Evolutionary conservation across 163 green algal genomes (phyloP), one percentile per base, ranked within the genome.

Genomic region (Scenedesmus sp.): DNA sequence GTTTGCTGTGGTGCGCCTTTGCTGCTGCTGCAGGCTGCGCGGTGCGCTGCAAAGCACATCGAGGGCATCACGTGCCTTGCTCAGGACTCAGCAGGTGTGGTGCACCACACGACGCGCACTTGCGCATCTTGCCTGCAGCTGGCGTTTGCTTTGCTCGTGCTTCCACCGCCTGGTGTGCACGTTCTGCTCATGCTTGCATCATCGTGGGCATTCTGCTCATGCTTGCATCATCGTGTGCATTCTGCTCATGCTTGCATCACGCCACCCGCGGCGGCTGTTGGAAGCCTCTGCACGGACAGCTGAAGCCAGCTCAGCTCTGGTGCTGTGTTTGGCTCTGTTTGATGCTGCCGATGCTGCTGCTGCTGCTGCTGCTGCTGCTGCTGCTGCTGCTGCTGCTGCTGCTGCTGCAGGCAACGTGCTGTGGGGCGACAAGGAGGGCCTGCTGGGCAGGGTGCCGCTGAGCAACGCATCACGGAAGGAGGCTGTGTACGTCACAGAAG

Each of bases 371-470:
- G 65, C 30, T 40, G 1, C 30, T 42, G 65, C 65, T 76, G 65
- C 65, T 76, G 61, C 61, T 76, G 65, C 56, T 68, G 56, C n/a
- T n/a, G n/a, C n/a, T n/a, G n/a, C n/a, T n/a, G n/a, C n/a, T n/a
- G n/a, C n/a, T n/a, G n/a, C n/a, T 68, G 56, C 65, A 76, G 65
- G 65, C 65, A 76, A 40, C 40, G 65, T 76, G 65, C 65, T 76
- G 65, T 76, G 65, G 65, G 65, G 30, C 18, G 65, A 76, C 30
- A 76, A 40, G 30, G 65, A 76, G 65, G 65, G 65, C 65, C 65
- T 76, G 65, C 65, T 76, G 12, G 65, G 65, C 65, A 26, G 65
- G 0, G 65, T 76, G 6, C 65, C 65, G 7, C 65, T 76, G 30
- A 76, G 65, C 65, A 76, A 76, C 9, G 65, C 65, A 76, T 26